Percentiles rank a stretch among this genome's conserved stretches.
Evolutionary conservation across 2,329 filamentous ascomycete species (phyloP).

Genomic region (Thielaviopsis euricoi): DNA sequence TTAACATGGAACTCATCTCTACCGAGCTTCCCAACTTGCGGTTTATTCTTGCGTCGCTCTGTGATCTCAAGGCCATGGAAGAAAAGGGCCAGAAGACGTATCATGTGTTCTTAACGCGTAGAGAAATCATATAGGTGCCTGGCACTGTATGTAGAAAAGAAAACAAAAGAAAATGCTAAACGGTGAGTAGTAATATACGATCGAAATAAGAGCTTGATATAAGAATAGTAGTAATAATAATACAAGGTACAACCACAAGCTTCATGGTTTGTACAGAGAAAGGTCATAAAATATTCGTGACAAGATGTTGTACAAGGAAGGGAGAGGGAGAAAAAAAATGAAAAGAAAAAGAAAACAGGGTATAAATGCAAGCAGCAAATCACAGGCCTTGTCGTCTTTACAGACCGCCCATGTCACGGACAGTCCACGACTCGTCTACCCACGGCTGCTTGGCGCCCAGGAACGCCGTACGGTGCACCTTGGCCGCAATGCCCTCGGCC

Average conservation of each 20-base stretch:
- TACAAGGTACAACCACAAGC: constrained; percentile 13
- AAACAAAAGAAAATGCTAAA: background rate
- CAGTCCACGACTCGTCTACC: constrained; percentile 56
- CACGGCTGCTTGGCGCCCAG: constrained; percentile 73
- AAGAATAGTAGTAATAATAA: constrained; percentile 3
- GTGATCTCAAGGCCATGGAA: constrained; percentile 41
- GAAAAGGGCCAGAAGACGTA: constrained; percentile 38
- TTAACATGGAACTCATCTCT: background rate
- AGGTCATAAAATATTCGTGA: constrained; percentile 7
- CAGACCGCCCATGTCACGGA: constrained; percentile 57
- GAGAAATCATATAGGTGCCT: background rate
- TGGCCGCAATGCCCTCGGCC: constrained; percentile 45
- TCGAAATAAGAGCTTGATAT: background rate
- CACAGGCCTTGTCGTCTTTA: constrained; percentile 13
- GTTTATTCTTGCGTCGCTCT: constrained; percentile 41
- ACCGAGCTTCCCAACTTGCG: background rate
- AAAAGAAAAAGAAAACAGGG: background rate
- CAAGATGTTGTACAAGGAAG: constrained; percentile 9
- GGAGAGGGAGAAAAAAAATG: too few relatives aligned
- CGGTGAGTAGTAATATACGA: background rate
- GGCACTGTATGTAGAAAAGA: background rate
- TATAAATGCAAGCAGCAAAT: constrained; percentile 9
- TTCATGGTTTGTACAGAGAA: background rate
- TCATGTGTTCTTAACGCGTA: constrained; percentile 30
- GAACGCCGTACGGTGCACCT: constrained; percentile 50